Evolutionary conservation across 1,284 basidiomycete species (phyloP), one percentile per base, ranked within the genome.

Genomic region (Puccinia novopanici): DNA sequence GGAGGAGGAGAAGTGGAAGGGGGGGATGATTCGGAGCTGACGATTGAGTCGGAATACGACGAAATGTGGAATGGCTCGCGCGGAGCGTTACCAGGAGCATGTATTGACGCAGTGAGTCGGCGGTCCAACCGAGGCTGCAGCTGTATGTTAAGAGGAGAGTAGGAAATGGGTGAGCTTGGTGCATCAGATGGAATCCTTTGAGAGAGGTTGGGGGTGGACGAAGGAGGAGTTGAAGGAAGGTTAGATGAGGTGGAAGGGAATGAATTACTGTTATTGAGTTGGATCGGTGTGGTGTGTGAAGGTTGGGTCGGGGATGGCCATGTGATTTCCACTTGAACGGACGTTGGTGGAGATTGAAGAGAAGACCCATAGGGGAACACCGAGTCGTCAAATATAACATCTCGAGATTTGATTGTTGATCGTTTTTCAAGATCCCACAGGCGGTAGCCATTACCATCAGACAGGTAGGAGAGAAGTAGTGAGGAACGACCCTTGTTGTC

Each of bases 371-470:
- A 57, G 19, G 55, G 55, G 55, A 57, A 57, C 5, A 24, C 5
- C n/a, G 55, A 24, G 45, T 68, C 30, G 8, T 50, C 19, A 24
- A 68, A 68, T 34, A 68, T 17, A 10, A 50, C n/a, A 40, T 68
- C 27, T n/a, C 65, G 30, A 24, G 55, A 50, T 42, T 71, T 71
- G 30, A 71, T 24, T 17, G 34, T 37, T 1, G n/a, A 2, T 9
- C 45, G 3, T 9, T 73, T 27, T 22, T 54, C 15, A 8, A 73
- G 71, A 34, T 73, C 71, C 71, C 71, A 73, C 2, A 73, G n/a
- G 4, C 37, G 2, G 50, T 55, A 73, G 1, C 71, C 71, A 34
- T 73, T 73, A 9, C 71, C 71, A 40, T 57, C 55, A 5, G 15
- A 8, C 4, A 73, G 13, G 52, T 73, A 73, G 8, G 45, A 45